Conservation (phyloP, 495 filamentous ascomycete species). For the Podospora pseudopauciseta region DNA sequence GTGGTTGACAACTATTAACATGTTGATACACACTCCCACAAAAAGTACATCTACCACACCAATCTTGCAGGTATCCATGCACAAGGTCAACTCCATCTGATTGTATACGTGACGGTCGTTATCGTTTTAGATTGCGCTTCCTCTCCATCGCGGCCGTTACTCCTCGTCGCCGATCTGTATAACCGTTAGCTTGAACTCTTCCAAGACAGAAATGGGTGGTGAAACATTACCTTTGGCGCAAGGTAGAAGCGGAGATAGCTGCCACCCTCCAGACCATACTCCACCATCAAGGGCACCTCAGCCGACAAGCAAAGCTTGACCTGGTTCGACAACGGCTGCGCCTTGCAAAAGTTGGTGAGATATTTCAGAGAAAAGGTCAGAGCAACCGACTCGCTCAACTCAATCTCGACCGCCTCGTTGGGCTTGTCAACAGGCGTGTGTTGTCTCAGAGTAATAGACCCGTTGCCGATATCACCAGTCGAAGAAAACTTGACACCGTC, state of each 20-base stretch:
- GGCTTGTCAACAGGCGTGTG: constrained; percentile 91
- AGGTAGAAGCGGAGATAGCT: constrained; percentile 96
- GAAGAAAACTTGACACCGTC: constrained; percentile 96
- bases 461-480: constrained; percentile 91
- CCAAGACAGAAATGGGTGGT: background rate
- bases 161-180: constrained; percentile 86
- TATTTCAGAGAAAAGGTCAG: constrained; percentile 99
- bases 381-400: constrained; percentile 85
- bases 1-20: background rate
- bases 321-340: constrained; percentile 70
- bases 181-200: background rate
- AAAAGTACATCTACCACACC: background rate
- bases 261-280: constrained; percentile 76
- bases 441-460: constrained; percentile 83
- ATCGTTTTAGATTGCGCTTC: constrained; percentile 6
- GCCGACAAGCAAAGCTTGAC: constrained; percentile 92
- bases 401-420: constrained; percentile 78
- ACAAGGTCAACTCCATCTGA: constrained; percentile 11
- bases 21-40: constrained; percentile 6
- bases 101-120: constrained; percentile 14
- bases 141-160: constrained; percentile 40
- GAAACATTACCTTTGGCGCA: constrained; percentile 78
- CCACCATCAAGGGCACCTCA: constrained; percentile 93
- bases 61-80: constrained; percentile 20
- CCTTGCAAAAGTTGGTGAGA: constrained; percentile 99